Base-by-base conservation (phyloP, 108 stramenopile genomes). In the Parietichytrium sp. region DNA sequence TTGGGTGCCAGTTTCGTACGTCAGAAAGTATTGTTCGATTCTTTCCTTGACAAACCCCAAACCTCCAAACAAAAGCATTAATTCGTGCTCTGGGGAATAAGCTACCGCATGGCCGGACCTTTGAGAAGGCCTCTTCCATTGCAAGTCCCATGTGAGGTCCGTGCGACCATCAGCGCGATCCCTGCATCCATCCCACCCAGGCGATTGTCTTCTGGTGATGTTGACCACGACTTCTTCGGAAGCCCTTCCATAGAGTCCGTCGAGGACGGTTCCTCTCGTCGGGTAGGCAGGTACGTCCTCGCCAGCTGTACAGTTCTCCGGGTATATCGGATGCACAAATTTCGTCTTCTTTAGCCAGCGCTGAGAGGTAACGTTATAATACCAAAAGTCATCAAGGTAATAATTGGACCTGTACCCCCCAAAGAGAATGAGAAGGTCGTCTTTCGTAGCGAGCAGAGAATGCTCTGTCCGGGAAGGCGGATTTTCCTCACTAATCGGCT, bases 151-250 rank as follows among this genome's bases (percentile, higher is more conserved):
- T 13, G 79, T 31, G 10, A 91, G 84, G 52, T 89, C 88, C 13
- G 16, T 36, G 6, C 84, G 36, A 3, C 81, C 84, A 49, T 91
- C 90, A 25, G 20, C 80, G 42, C 85, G 54, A 51, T 94, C 92
- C 8, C 92, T 81, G 55, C 94, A 95, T 26, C 93, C 93, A 84
- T 95, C 94, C 94, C 93, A 95, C 25, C 93, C 93, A 7, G 89
- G 89, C 3, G 91, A 84, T 29, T 86, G 89, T n/a, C 92, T 51
- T 36, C 92, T 55, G 13, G 93, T 92, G 81, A 93, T 91, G 3
- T 86, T 77, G 8, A 95, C 90, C 48, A 91, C 81, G 3, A 93
- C 83, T 12, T 79, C 72, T 33, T 77, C 85, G 18, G 80, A 83
- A 38, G 89, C 82, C 27, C 92, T 82, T 2, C 92, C 92, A 33